Base-by-base conservation (phyloP, 768 basidiomycete species). In the Melanogaster broomeanus region DNA sequence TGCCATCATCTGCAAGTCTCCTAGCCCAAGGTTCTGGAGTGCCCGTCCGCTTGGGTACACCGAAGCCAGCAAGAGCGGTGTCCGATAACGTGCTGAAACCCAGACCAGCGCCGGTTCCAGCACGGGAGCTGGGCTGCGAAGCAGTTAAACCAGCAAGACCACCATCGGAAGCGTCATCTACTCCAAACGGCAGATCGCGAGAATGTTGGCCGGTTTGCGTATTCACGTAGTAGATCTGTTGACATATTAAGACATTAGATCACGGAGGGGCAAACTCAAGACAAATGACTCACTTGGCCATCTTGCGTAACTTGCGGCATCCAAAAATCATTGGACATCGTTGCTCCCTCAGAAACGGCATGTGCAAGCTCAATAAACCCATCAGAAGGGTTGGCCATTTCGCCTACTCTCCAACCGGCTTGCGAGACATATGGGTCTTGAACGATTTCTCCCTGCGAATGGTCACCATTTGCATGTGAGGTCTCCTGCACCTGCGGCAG, bases 191-290 rank as follows among this genome's bases (percentile, higher is more conserved):
- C n/a, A 96, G 72, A 60, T 97, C 91, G 59, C 85, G 81, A 24
- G 93, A 85, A 37, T 83, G 83, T 66, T 91, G 81, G 28, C 90
- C 90, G 6, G 90, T 92, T 58, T 88, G 81, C 2, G 91, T 92
- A 63, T 98, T 99, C 56, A 92, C 81, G 72, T 98, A 99, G 76
- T 86, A 95, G 66, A 99, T 93, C 94, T 97, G 48, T 45, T 28
- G n/a, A 18, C 35, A 22, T 3, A 42, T 31, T 57, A 1, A 45
- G 44, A 34, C 15, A 38, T 43, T 34, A 33, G 28, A 42, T 19
- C 31, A 33, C 25, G 3, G 19, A 35, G 16, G 13, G 13, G 19
- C 38, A 18, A 39, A 15, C 11, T 9, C 27, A 49, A 48, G 19
- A 37, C 35, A 45, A 42, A 49, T 19, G 33, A 70, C 84, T 65